Evolutionary conservation across 2,329 filamentous ascomycete species (phyloP), one percentile per base, ranked within the genome.

Genomic region (Stachybotrys chartarum): DNA sequence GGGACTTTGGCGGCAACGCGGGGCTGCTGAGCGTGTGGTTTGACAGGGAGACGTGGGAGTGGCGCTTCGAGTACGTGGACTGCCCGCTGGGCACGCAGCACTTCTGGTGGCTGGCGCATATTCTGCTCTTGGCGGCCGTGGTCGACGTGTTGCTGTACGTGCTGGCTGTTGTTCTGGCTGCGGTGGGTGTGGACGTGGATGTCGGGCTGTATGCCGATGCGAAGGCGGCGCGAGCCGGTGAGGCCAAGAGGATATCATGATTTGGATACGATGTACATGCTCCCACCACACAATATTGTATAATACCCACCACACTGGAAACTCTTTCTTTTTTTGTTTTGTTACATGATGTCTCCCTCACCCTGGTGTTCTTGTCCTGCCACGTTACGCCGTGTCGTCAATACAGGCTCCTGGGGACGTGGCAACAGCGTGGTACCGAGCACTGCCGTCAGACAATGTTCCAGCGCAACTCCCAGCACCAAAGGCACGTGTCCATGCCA

Each of bases 21-120:
- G 94, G 91, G 0, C 77, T 99, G 47, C 72, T 99, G 46, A 94
- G 88, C 58, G 80, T 89, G 1, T 99, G 93, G 93, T 97, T 93
- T 66, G 90, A 97, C 68, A 71, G 81, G 55, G 75, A 79, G 3
- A 70, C 72, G 1, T 86, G 83, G 77, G 83, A 88, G 68, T 99
- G 94, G 94, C 80, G 80, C 60, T 89, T 89, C 61, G 90, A 93
- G 63, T 94, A 94, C 63, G 78, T 76, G 8, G 88, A 83, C 59
- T 99, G 94, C 68, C 78, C 82, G 3, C 74, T 96, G 42, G 94
- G 94, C 1, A 83, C 85, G 30, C 93, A 97, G 78, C 91, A 96
- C 74, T 80, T 92, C 53, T 99, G 94, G 94, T 99, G 94, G 94
- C 79, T 83, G 5, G 84, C 94, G 6, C 92, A 97, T 75, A 78